Evolutionary conservation across 805 yeast species (phyloP).

Genomic region (Pichia eremophila): DNA sequence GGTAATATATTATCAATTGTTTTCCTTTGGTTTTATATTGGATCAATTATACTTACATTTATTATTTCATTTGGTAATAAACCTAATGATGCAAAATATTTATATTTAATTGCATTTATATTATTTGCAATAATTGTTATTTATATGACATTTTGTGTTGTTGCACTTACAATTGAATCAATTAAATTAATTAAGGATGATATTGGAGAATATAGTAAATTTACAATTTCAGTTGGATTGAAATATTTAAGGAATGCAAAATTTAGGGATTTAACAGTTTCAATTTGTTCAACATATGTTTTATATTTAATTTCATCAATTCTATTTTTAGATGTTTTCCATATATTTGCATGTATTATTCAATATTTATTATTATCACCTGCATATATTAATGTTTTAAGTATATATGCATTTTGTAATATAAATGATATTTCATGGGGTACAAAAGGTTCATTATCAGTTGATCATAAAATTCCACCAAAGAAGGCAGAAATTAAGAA

Average conservation of each 20-base stretch:
- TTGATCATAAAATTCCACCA: conserved; percentile 38
- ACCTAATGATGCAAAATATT: conserved; percentile 75
- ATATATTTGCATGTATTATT: conserved; percentile 72
- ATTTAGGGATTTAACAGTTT: conserved; percentile 76
- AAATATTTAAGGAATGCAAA: conserved; percentile 53
- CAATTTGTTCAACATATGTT: conserved; percentile 73
- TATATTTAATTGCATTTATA: conserved; percentile 60
- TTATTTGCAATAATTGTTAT: conserved; percentile 79
- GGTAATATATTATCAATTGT: conserved; percentile 71
- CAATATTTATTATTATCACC: conserved; percentile 82
- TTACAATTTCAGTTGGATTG: conserved; percentile 23
- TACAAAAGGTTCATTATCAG: conserved; percentile 71
- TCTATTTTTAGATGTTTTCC: conserved; percentile 81
- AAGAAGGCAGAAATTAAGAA: conserved; percentile 38
- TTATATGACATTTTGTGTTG: conserved; percentile 71
- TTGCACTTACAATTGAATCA: conserved; percentile 52
- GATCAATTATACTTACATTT: conserved; percentile 69
- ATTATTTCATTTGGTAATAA: conserved; percentile 88
- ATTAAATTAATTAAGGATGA: conserved; percentile 42
- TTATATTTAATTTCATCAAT: conserved; percentile 70
- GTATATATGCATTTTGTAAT: conserved; percentile 90
- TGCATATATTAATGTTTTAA: conserved; percentile 78
- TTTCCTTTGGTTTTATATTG: conserved; percentile 78
- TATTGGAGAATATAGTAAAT: conserved; percentile 19
- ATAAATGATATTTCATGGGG: conserved; percentile 97